Conservation (phyloP, 2,329 filamentous ascomycete species). For the Taxawa tesnikishii region DNA sequence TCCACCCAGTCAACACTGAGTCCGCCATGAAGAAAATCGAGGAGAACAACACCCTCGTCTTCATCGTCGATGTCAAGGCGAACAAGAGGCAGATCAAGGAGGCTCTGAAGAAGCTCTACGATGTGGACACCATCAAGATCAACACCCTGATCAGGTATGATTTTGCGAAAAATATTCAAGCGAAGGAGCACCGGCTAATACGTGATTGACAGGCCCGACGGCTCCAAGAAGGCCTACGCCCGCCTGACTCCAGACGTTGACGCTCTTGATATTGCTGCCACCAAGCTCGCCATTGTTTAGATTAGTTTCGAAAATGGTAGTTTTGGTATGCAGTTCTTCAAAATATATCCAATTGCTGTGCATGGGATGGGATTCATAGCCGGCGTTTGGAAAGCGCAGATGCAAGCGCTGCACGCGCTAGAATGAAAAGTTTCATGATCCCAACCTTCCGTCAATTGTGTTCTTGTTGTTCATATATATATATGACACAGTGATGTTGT, state of each 20-base stretch:
- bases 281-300: conserved; percentile 98
- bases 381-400: neutral
- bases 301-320: conserved; percentile 1
- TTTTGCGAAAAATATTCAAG: neutral
- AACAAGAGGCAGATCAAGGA: conserved; percentile 99
- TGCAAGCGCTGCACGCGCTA: neutral
- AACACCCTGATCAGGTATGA: conserved; percentile 94
- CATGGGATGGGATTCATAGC: neutral
- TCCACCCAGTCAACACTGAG: conserved; percentile 99
- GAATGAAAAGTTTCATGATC: neutral
- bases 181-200: neutral
- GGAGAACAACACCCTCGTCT: conserved; percentile 92
- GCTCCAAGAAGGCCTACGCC: conserved; percentile 97
- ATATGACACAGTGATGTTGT: no score
- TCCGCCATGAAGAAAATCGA: conserved; percentile 99
- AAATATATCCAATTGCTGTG: neutral
- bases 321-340: neutral
- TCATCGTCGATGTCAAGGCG: conserved; percentile 51
- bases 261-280: conserved; percentile 97
- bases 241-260: conserved; percentile 93
- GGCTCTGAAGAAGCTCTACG: conserved; percentile 97
- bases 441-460: no score
- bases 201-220: conserved; percentile 58
- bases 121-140: conserved; percentile 96
- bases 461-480: no score